Evolutionary conservation across 352 stramenopile genomes (phyloP).

Genomic region (Globisporangium ultimum): DNA sequence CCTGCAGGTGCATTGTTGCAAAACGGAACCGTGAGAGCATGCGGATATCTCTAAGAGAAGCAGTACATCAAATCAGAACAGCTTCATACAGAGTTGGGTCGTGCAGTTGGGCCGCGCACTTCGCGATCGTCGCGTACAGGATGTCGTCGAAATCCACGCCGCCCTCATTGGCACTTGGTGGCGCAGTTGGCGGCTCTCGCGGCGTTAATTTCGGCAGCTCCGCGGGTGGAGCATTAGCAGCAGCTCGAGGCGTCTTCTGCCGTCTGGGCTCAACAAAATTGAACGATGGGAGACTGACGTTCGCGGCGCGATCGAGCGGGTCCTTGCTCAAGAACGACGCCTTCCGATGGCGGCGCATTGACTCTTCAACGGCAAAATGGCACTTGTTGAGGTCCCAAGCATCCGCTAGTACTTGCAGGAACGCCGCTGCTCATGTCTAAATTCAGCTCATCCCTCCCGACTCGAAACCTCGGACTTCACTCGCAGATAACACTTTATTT

Average conservation of each 20-base stretch:
- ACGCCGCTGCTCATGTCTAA: background rate
- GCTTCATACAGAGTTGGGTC: slow-evolving; percentile 17
- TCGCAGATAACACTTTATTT: too few species aligned
- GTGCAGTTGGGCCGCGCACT: slow-evolving; percentile 16
- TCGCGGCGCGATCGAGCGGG: slow-evolving; percentile 21
- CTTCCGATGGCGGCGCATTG: slow-evolving; percentile 11
- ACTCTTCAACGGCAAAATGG: too few species aligned
- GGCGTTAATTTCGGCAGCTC: background rate
- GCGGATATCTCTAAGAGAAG: background rate
- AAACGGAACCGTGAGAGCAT: background rate
- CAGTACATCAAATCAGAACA: background rate
- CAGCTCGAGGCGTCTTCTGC: background rate
- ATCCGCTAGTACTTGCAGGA: background rate
- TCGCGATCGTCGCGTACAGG: slow-evolving; percentile 16
- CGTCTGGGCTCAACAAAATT: slow-evolving; percentile 57
- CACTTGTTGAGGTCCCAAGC: background rate
- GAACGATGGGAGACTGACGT: slow-evolving; percentile 42
- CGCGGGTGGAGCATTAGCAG: background rate
- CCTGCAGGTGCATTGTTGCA: slow-evolving; percentile 3
- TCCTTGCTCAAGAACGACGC: slow-evolving; percentile 6
- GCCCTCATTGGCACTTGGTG: too few species aligned
- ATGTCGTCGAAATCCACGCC: slow-evolving; percentile 16
- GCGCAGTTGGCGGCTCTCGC: background rate
- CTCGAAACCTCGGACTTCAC: background rate
- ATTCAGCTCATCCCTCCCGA: background rate